phyloP scores from a whole-genome alignment of 495 filamentous ascomycete genomes.

The Talaromyces liani region DNA sequence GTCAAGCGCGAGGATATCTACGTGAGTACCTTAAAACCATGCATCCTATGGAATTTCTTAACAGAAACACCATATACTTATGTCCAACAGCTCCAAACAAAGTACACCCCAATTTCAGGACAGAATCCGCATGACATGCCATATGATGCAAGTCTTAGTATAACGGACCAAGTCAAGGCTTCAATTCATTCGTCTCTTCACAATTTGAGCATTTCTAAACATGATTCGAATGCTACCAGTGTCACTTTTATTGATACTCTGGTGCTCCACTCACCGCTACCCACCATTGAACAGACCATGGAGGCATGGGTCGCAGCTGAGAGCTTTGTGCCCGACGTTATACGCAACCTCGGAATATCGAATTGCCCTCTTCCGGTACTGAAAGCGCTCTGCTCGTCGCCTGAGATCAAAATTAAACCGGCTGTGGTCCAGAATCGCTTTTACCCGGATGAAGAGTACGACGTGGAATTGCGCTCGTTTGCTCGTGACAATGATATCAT shows the following conservation, averaged over 20 bases:
- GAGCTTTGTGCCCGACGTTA: slow-evolving; percentile 53
- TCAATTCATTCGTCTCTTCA: slow-evolving; percentile 61
- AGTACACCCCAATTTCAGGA: slow-evolving; percentile 58
- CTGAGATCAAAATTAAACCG: slow-evolving; percentile 41
- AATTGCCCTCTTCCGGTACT: slow-evolving; percentile 56
- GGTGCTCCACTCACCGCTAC: slow-evolving; percentile 63
- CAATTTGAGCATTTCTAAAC: slow-evolving; percentile 44
- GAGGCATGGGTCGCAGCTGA: slow-evolving; percentile 58
- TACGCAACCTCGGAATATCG: slow-evolving; percentile 65
- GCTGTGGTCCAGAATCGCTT: slow-evolving; percentile 74
- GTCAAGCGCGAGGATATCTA: slow-evolving; percentile 55
- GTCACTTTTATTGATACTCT: slow-evolving; percentile 62
- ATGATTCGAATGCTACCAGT: slow-evolving; percentile 6
- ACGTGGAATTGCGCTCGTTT: slow-evolving; percentile 52
- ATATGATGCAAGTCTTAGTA: slow-evolving; percentile 43
- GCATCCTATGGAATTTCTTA: neutral
- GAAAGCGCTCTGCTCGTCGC: slow-evolving; percentile 34
- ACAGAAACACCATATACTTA: neutral
- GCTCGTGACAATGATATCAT: slow-evolving; percentile 51
- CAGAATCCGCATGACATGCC: slow-evolving; percentile 56
- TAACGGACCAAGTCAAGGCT: slow-evolving; percentile 54
- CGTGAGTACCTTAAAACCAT: slow-evolving; percentile 28
- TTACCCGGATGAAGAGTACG: slow-evolving; percentile 51
- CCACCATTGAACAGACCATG: slow-evolving; percentile 48
- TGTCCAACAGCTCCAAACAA: slow-evolving; percentile 62